Conservation (phyloP, 257 asterid species). For the Solanum dulcamara region DNA sequence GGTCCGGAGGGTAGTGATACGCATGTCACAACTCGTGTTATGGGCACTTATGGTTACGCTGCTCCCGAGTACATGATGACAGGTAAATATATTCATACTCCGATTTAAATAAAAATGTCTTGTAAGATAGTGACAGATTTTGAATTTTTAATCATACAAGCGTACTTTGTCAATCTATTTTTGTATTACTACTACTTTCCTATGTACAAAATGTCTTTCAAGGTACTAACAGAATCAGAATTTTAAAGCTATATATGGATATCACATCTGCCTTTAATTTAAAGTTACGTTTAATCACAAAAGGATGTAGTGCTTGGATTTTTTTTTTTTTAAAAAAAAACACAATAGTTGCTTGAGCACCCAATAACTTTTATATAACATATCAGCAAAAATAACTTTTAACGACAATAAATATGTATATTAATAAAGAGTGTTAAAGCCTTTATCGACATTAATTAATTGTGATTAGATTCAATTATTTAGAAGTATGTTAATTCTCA, state of each 20-base stretch:
- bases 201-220: neutral
- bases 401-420: no score
- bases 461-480: no score
- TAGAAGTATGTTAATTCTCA: no score
- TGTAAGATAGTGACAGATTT: accelerated
- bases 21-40: slow-evolving; percentile 61
- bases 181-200: neutral
- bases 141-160: neutral
- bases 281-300: no score
- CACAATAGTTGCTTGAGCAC: neutral
- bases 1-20: slow-evolving; percentile 76
- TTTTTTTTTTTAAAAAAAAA: no score
- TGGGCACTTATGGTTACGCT: slow-evolving; percentile 93
- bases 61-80: slow-evolving; percentile 91
- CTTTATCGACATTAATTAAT: no score
- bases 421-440: no score
- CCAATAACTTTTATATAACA: neutral
- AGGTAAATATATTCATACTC: slow-evolving; percentile 18
- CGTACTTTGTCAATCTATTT: neutral
- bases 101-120: neutral
- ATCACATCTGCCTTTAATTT: no score
- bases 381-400: no score
- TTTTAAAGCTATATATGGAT: neutral
- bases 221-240: no score
- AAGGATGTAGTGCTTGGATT: neutral